Evolutionary conservation across 1,284 basidiomycete genomes (phyloP).

Genomic region (Spongispora temasekensis): DNA sequence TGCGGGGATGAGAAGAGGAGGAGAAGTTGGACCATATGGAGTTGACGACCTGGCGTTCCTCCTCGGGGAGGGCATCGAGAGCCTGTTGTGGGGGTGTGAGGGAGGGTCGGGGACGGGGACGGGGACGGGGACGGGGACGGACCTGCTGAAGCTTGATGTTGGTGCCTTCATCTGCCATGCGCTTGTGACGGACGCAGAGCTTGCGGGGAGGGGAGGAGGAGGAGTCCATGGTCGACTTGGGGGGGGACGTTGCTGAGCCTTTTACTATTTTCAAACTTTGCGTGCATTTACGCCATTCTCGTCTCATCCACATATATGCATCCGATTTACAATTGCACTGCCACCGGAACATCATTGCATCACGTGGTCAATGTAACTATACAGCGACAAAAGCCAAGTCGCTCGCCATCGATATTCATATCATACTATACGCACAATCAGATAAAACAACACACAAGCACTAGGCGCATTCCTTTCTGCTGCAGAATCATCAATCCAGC

Average conservation of each 20-base stretch:
- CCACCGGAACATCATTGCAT: constrained; percentile 9
- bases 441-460: constrained; percentile 19
- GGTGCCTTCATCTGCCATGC: constrained; percentile 97
- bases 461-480: constrained; percentile 30
- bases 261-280: no score
- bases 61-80: constrained; percentile 87
- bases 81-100: constrained; percentile 61
- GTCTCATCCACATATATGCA: not conserved
- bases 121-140: constrained; percentile 9
- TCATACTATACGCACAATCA: constrained; percentile 39
- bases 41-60: constrained; percentile 89
- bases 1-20: constrained; percentile 86
- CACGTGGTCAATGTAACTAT: constrained; percentile 12
- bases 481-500: constrained; percentile 65
- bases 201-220: constrained; percentile 52
- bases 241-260: no score
- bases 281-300: constrained; percentile 25
- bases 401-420: constrained; percentile 37
- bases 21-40: constrained; percentile 98
- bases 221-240: constrained; percentile 2
- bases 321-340: constrained; percentile 16
- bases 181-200: constrained; percentile 89
- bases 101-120: constrained; percentile 1
- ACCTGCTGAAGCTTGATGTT: constrained; percentile 94
- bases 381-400: constrained; percentile 23